phyloP scores from a whole-genome alignment of 2,329 filamentous ascomycete genomes.

The Leptographium flavum region DNA sequence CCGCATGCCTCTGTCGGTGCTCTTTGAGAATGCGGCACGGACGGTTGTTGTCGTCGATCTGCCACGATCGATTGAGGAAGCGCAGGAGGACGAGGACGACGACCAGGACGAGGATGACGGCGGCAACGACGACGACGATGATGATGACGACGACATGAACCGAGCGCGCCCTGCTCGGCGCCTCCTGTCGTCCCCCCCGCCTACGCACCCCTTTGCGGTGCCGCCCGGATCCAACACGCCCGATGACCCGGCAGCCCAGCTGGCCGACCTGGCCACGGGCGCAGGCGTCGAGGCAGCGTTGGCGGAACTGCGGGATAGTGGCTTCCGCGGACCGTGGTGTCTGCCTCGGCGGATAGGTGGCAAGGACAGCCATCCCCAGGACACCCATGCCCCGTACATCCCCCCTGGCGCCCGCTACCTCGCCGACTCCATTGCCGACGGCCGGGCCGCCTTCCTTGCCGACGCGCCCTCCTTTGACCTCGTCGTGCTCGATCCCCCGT shows the following conservation, averaged over 20 bases:
- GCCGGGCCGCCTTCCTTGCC: slow-evolving; percentile 24
- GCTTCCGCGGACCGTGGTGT: slow-evolving; percentile 28
- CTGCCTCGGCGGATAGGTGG: slow-evolving; percentile 19
- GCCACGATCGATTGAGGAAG: slow-evolving; percentile 52
- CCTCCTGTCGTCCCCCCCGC: slow-evolving; percentile 30
- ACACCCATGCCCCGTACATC: slow-evolving; percentile 14
- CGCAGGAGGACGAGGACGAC: slow-evolving; percentile 32
- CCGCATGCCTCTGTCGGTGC: slow-evolving; percentile 17
- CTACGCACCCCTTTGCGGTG: slow-evolving; percentile 30
- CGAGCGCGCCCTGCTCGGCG: slow-evolving; percentile 13
- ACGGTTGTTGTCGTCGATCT: slow-evolving; percentile 52
- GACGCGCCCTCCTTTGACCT: slow-evolving; percentile 44
- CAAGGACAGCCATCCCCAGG: slow-evolving; percentile 5
- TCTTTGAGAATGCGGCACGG: slow-evolving; percentile 36
- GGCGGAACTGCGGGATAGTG: slow-evolving; percentile 18
- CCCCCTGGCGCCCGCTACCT: slow-evolving; percentile 31
- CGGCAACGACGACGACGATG: background rate
- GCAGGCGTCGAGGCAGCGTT: slow-evolving; percentile 32
- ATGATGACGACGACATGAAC: background rate
- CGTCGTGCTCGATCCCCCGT: slow-evolving; percentile 62
- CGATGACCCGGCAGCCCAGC: slow-evolving; percentile 25
- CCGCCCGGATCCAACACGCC: slow-evolving; percentile 16
- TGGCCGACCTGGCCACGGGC: slow-evolving; percentile 39
- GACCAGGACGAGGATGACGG: background rate
- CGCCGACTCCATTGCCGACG: slow-evolving; percentile 30